These are phyloP conservation scores for Barnettozyma sucrosica DNA, from an alignment of 805 yeast genomes.

Conservation along the genomic window DNA sequence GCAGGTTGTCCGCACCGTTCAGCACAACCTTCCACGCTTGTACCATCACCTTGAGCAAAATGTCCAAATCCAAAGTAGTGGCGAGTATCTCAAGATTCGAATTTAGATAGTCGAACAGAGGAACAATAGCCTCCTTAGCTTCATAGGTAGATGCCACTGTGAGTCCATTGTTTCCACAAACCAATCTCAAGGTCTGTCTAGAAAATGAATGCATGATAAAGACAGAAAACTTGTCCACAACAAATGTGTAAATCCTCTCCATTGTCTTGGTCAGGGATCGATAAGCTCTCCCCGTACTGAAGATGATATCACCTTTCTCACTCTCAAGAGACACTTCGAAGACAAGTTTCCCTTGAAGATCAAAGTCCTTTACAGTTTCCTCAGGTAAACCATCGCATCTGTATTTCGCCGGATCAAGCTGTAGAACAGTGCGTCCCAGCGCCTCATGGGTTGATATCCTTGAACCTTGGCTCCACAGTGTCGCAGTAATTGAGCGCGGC, in stretches of 20 bases:
- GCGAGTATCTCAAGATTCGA: conserved; percentile 63
- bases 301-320: conserved; percentile 75
- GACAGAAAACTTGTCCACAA: conserved; percentile 68
- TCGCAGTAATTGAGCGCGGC: conserved; percentile 45
- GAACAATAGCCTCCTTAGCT: conserved; percentile 60
- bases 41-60: conserved; percentile 60
- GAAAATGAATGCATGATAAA: conserved; percentile 57
- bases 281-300: conserved; percentile 71
- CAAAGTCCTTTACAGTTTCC: conserved; percentile 49
- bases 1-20: conserved; percentile 58
- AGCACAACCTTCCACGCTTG: conserved; percentile 79
- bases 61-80: conserved; percentile 45
- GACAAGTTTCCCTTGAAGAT: conserved; percentile 61
- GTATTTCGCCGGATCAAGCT: conserved; percentile 56
- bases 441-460: conserved; percentile 47
- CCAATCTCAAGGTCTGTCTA: conserved; percentile 45
- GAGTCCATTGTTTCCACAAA: conserved; percentile 48
- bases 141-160: conserved; percentile 39
- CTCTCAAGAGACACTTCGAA: conserved; percentile 71
- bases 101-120: conserved; percentile 70
- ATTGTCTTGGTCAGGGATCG: conserved; percentile 57
- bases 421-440: conserved; percentile 58
- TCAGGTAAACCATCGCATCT: conserved; percentile 65
- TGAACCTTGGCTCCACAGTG: conserved; percentile 63
- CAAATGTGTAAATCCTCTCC: conserved; percentile 58